Evolutionary conservation across 352 stramenopile genomes (phyloP), one percentile per base, ranked within the genome.

Genomic region (Bremia lactucae): DNA sequence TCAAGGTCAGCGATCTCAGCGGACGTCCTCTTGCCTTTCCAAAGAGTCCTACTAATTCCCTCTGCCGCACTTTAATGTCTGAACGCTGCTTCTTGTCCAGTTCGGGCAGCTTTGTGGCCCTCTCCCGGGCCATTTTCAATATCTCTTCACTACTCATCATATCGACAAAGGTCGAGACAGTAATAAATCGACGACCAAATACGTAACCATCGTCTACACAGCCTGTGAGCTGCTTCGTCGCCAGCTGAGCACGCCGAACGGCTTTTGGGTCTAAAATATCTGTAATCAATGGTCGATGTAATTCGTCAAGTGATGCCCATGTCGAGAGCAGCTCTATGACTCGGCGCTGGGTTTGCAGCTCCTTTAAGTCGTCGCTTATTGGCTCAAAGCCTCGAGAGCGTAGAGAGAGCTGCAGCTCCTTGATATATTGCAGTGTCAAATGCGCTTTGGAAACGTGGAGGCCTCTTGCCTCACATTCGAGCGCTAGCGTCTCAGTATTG

Each of bases 131-230:
- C 24, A 65, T 34, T 23, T 36, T 19, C 11, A 72, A 34, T 25
- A 87, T 51, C 34, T 84, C 66, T 3, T 68, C 49, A 19, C 54
- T 52, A 31, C 60, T 63, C 14, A 87, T 44, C 22, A 62, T 52
- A 29, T 69, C 64, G 21, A 87, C 52, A 37, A 65, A 87, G 35
- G 64, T 50, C n/a, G 71, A 48, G 9, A 81, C 46, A 6, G 66
- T 65, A 26, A 78, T 45, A 42, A 87, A 84, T 13, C 74, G 64
- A 28, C 74, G 59, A 0, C 74, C 74, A 35, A 87, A 87, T 16
- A 51, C 71, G 47, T 87, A 87, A 23, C 69, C 55, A 28, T 83
- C 71, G 40, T 77, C 65, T 16, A 63, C 60, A 13, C 34, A 52
- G 1, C 62, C 59, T 5, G 55, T 31, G 2, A 80, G 33, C 36